Evolutionary conservation across 1,284 basidiomycete species (phyloP), one percentile per base, ranked within the genome.

Genomic region (Bjerkandera adusta): DNA sequence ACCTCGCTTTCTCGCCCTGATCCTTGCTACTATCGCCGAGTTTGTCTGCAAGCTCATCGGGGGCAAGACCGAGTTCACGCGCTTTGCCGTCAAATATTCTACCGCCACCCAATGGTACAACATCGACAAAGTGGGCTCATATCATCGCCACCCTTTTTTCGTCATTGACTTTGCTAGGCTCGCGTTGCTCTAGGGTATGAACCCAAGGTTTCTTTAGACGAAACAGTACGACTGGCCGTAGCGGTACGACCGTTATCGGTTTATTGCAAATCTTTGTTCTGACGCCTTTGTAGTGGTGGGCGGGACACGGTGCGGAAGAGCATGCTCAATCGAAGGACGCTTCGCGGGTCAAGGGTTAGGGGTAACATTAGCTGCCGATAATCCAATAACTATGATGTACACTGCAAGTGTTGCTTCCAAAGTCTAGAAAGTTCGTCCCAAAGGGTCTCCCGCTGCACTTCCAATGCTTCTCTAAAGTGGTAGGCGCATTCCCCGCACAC

Each of bases 41-140:
- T 15, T 30, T 4, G 20, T 24, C 11, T 32, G 37, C 22, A 36
- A 21, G 13, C 25, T 41, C 11, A 16, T 39, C 8, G 29, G 45
- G 13, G 18, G 29, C 5, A 29, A 27, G n/a, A 47, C 45, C 4
- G 36, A 47, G 33, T 40, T 47, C 45, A 47, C 45, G 5, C 16
- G 20, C 8, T 47, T 40, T 22, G 30, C 27, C 15, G 36, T 47
- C 10, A 36, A 40, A 22, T 47, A 40, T 22, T 11, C 30, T 11
- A 47, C 45, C 3, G 29, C 37, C 8, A 41, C 37, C 6, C 45
- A 47, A 21, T 47, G 32, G 29, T 47, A 47, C 21, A 47, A 47
- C 25, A 47, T 40, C 37, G 30, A 47, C 26, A 47, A 47, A 38
- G 45, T 47, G 16, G 1, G 45, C 3, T 2, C 25, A n/a, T 11